Base-by-base conservation (phyloP, 2,329 filamentous ascomycete species). In the Pseudocercospora cruenta region DNA sequence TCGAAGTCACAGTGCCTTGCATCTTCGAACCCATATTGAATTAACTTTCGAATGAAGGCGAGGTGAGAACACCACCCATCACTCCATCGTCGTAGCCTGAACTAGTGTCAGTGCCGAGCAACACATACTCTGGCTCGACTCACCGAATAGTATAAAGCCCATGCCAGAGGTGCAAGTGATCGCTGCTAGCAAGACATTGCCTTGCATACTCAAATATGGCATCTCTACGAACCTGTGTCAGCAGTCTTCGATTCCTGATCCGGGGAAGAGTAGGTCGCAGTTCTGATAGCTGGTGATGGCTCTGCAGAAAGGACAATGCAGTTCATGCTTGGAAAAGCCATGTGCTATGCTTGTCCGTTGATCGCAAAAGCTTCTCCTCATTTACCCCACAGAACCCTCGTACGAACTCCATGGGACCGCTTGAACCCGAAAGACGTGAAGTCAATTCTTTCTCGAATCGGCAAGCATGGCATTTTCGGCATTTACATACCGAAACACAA, bases 1-100 rank as follows among this genome's bases (percentile, higher is more conserved):
- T 19, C 26, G 62, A 62, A 28, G 57, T 66, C 45, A 51, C 47
- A 5, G 47, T 51, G 47, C 47, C 47, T 51, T 51, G 47, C 47
- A 51, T 51, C 12, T 22, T 51, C 8, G 47, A 51, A 6, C 47
- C 47, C 47, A 51, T 51, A 1, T 51, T 12, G 47, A 51, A 51
- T 26, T 51, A 21, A 26, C 45, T 24, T 12, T 51, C 47, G 22
- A 51, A 51, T 21, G 47, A 51, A 24, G 47, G 47, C 22, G 47
- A 8, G 12, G 47, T 51, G 47, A 51, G 47, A 7, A 51, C 47
- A 14, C 47, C 47, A 26, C 47, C 21, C 47, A 51, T 51, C 10
- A 51, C 47, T 14, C 47, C 47, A 51, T 51, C 47, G 9, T 51
- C 47, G 47, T 51, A 51, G 47, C 47, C 47, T 51, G 47, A 51